Percentiles rank a stretch among this genome's conserved stretches.
phyloP scores from a whole-genome alignment of 1,284 basidiomycete genomes.

The Stygiomarasmius scandens region DNA sequence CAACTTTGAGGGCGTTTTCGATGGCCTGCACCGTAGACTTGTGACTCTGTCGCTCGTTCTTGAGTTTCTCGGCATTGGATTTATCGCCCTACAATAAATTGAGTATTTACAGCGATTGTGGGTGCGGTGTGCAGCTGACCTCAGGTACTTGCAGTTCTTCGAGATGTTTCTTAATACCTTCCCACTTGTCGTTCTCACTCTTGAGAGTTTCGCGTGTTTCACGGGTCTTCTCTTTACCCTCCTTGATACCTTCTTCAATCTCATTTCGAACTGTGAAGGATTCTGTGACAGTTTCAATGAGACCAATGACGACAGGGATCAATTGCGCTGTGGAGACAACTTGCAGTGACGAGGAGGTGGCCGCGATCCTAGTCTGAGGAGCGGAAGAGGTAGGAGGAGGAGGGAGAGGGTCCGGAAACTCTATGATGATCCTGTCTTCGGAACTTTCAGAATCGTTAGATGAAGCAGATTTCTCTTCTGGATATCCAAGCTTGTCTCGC shows the following conservation, averaged over 20 bases:
- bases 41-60: constrained; percentile 36
- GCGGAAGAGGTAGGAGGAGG: constrained; percentile 43
- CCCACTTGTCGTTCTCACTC: constrained; percentile 49
- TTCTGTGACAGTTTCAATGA: constrained; percentile 54
- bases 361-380: constrained; percentile 36
- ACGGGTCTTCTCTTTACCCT: constrained; percentile 54
- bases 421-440: constrained; percentile 23
- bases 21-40: constrained; percentile 39
- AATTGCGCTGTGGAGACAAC: constrained; percentile 61
- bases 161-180: constrained; percentile 36
- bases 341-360: constrained; percentile 24
- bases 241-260: constrained; percentile 55
- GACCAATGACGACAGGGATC: constrained; percentile 59
- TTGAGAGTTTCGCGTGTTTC: constrained; percentile 51
- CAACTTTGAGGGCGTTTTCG: constrained; percentile 43
- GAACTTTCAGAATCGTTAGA: constrained; percentile 20
- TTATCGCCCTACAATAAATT: constrained; percentile 28
- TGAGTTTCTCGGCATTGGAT: constrained; percentile 22
- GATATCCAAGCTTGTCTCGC: constrained; percentile 36
- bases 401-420: constrained; percentile 59
- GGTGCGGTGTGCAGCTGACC: not conserved
- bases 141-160: constrained; percentile 20
- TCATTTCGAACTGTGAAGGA: constrained; percentile 55
- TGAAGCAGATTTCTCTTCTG: constrained; percentile 15
- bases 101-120: too few relatives aligned